Base-by-base conservation (phyloP, 495 filamentous ascomycete species). In the Podospora sp. region DNA sequence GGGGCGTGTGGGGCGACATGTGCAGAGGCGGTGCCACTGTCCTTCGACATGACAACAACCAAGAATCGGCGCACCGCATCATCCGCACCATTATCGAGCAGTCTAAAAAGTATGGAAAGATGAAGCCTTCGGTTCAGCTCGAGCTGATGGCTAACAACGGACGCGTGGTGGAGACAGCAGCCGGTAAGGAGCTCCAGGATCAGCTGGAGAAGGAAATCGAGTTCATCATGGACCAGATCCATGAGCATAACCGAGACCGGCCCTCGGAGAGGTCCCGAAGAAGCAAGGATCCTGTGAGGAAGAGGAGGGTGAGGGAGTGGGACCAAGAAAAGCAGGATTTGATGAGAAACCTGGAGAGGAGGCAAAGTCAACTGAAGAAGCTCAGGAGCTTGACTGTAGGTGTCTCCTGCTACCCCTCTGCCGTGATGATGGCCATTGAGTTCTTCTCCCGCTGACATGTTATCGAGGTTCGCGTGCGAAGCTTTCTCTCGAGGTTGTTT, bases 1-100 rank as follows among this genome's bases (percentile, higher is more conserved):
- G 59, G 6, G 59, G 59, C n/a, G 59, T 61, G 12, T 61, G 59
- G 59, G n/a, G 3, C 35, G 59, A 46, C 5, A 61, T 61, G 29
- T 2, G 1, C 18, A n/a, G 9, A 16, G 6, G 11, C 14, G 59
- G 59, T 8, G 27, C 59, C 6, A 20, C 20, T 4, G 18, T 61
- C n/a, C 0, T 20, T 1, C 2, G 35, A n/a, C 59, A 61, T 24
- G 1, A 46, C 27, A 61, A 61, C 59, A 61, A 61, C 35, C 14
- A 36, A 11, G 18, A 46, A 27, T 61, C 59, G 16, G 59, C 59
- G 8, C 59, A 61, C 29, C n/a, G 24, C 16, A 61, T 61, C 29
- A 61, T 61, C 6, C 59, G 59, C 6, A 7, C 22, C 6, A 61
- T 61, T 16, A 46, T 61, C 1, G 3, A 22, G 6, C 18, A 2